Conservation (phyloP, 129 eudicot species). For the Daucus carota region DH1_v3.0 NC_030386.2:28943001-28943500, state of each 20-base stretch:
- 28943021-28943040: background rate
- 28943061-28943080: background rate
- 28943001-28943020: background rate
- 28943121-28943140: background rate
- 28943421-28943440: slow-evolving; percentile 25
- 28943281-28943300: slow-evolving; percentile 28
- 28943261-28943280: slow-evolving; percentile 5
- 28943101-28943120: background rate
- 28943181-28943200: slow-evolving; percentile 39
- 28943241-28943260: background rate
- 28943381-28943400: slow-evolving; percentile 27
- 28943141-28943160: no score
- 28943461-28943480: slow-evolving; percentile 10
- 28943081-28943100: background rate
- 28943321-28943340: background rate
- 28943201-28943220: slow-evolving; percentile 28
- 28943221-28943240: slow-evolving; percentile 17
- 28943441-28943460: slow-evolving; percentile 38
- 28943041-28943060: background rate
- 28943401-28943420: slow-evolving; percentile 23
- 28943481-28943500: background rate
- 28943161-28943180: slow-evolving; percentile 11
- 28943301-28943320: slow-evolving; percentile 4
- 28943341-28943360: slow-evolving; percentile 22
- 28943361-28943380: slow-evolving; percentile 28